Base-by-base conservation (phyloP, 179 eudicot genomes). In the Amaranthus tricolor region DNA sequence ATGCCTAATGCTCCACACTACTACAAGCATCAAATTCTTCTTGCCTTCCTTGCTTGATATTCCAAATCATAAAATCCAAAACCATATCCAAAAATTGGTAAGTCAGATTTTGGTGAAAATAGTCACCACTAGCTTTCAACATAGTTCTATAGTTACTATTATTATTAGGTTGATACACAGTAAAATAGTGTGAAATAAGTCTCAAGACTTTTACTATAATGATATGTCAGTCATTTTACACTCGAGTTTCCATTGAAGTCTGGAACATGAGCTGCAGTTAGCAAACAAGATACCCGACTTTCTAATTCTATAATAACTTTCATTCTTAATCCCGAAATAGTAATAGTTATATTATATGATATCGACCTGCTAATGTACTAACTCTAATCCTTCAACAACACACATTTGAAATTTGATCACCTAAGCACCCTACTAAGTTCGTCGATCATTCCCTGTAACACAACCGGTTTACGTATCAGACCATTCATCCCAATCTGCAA, bases 391-490 rank as follows among this genome's bases (percentile, higher is more conserved):
- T 57, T 75, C 51, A 6, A 12, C 40, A 14, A 5, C 24, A 7
- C 15, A 44, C n/a, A 31, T 31, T 31, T 31, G 40, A 40, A 17
- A 19, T 62, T 66, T 6, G 73, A 68, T 80, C 70, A 76, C 50
- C 63, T 77, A 4, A 84, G 74, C 43, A 83, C 79, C 72, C 85
- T 73, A 17, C 70, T 79, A 17, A 85, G 83, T 83, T 85, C 88
- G 9, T 85, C 88, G 45, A 78, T 56, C 7, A 85, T 79, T 50
- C 83, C 88, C 52, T 78, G 83, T 44, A 83, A 68, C 9, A 81
- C 80, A 14, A 85, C 83, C 8, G 88, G 88, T 72, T 85, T 85
- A 61, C 84, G 59, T 45, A 85, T 85, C 14, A 85, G 73, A 55
- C 88, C 88, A 48, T 85, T 80, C 81, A 85, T 81, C 66, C 86